phyloP scores from a whole-genome alignment of 495 filamentous ascomycete species.

The Xylaria nigripes region DNA sequence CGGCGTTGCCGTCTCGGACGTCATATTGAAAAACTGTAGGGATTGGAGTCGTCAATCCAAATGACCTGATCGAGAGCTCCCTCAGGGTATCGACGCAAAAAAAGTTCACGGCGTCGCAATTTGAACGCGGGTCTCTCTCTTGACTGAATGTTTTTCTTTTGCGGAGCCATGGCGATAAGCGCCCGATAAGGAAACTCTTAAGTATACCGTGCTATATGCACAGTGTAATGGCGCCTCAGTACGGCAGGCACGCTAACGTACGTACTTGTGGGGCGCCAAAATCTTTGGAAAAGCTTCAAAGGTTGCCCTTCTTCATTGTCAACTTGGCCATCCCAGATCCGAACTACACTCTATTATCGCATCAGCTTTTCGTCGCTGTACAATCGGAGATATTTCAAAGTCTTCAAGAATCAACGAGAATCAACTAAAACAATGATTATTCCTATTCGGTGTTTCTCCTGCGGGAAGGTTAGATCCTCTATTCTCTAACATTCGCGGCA shows the following conservation, averaged over 20 bases:
- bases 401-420: background rate
- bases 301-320: background rate
- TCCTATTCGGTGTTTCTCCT: constrained; percentile 95
- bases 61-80: background rate
- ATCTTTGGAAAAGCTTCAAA: constrained; percentile 8
- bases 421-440: constrained; percentile 72
- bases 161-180: constrained; percentile 16
- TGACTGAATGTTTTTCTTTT: background rate
- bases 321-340: background rate
- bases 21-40: background rate
- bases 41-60: constrained; percentile 6
- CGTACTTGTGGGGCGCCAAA: constrained; percentile 4
- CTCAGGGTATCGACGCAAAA: background rate
- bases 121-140: background rate
- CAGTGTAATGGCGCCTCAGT: too few species aligned
- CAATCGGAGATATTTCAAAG: background rate
- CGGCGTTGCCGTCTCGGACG: constrained; percentile 1
- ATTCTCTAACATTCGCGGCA: background rate
- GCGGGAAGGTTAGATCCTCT: constrained; percentile 71
- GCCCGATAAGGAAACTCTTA: constrained; percentile 16
- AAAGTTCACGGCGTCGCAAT: constrained; percentile 11
- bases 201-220: too few species aligned
- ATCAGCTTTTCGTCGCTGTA: background rate
- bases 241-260: background rate
- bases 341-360: background rate